Conservation (phyloP, 371 early-diverging fungal species). For the Actinomucor elegans region DNA sequence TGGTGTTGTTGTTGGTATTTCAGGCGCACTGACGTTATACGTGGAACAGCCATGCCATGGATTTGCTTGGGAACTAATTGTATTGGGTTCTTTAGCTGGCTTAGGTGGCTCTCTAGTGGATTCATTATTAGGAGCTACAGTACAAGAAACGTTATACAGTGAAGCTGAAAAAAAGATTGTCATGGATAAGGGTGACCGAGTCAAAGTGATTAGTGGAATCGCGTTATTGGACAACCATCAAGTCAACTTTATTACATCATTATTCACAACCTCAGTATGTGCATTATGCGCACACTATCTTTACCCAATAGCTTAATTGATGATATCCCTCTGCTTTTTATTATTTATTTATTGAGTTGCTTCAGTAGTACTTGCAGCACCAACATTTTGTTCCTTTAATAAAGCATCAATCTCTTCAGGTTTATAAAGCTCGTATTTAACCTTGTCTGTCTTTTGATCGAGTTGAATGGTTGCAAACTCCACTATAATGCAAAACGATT, state of each 20-base stretch:
- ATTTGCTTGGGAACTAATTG: constrained; percentile 33
- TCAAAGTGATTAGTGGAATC: constrained; percentile 57
- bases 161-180: constrained; percentile 60
- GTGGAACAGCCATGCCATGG: constrained; percentile 48
- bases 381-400: constrained; percentile 67
- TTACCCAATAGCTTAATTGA: constrained; percentile 10
- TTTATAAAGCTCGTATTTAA: constrained; percentile 67
- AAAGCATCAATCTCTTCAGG: constrained; percentile 77
- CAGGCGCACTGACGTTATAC: constrained; percentile 54
- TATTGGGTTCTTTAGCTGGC: constrained; percentile 63
- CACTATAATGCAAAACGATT: constrained; percentile 39
- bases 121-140: constrained; percentile 84
- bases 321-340: neutral
- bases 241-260: constrained; percentile 41
- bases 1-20: constrained; percentile 70
- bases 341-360: neutral
- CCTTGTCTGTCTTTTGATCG: constrained; percentile 48
- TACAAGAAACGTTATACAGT: constrained; percentile 70
- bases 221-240: constrained; percentile 81
- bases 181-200: constrained; percentile 37
- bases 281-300: constrained; percentile 12
- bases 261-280: constrained; percentile 9
- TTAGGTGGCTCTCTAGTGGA: constrained; percentile 81
- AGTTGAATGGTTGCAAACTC: constrained; percentile 81
- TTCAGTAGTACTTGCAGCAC: constrained; percentile 18